These are phyloP conservation scores for Diaporthe sp. DNA, from an alignment of 2,329 filamentous ascomycete genomes.

Conservation along the genomic window DNA sequence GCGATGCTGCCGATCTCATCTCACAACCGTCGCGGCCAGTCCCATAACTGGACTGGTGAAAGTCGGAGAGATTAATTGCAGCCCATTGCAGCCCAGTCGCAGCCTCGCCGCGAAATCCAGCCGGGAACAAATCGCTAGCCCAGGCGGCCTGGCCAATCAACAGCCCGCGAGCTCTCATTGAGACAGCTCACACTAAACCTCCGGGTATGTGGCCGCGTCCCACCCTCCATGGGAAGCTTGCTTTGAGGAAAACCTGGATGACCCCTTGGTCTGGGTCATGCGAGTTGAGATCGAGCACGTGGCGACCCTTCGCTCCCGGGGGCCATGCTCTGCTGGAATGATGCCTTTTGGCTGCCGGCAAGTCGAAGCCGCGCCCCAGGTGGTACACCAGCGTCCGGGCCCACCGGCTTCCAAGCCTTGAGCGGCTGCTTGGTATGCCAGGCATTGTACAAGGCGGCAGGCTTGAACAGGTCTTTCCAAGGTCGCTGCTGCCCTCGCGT, in stretches of 20 bases:
- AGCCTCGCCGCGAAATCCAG: constrained; percentile 21
- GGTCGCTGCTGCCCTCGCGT: not conserved
- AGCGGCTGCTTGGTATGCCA: not conserved
- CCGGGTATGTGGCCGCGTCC: constrained; percentile 17
- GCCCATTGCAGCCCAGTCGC: not conserved
- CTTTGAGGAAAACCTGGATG: not conserved
- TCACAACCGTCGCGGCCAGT: constrained; percentile 12
- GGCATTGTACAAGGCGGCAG: not conserved
- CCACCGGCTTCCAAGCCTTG: constrained; percentile 18
- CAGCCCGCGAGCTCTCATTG: not conserved
- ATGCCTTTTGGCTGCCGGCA: constrained; percentile 17
- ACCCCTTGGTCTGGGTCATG: constrained; percentile 22
- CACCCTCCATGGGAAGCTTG: not conserved
- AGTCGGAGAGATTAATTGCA: constrained; percentile 1
- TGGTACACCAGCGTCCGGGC: constrained; percentile 18
- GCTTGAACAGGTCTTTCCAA: not conserved
- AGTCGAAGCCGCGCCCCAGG: not conserved
- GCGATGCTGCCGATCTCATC: constrained; percentile 23
- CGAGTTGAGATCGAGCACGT: constrained; percentile 22
- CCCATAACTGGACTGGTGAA: constrained; percentile 12
- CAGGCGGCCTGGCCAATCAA: not conserved
- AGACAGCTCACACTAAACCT: not conserved
- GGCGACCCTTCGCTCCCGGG: constrained; percentile 1
- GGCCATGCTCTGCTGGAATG: not conserved
- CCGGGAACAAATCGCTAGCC: constrained; percentile 1